phyloP scores from a whole-genome alignment of 2,329 filamentous ascomycete genomes.

The Phaeosphaeriaceae sp. region DNA sequence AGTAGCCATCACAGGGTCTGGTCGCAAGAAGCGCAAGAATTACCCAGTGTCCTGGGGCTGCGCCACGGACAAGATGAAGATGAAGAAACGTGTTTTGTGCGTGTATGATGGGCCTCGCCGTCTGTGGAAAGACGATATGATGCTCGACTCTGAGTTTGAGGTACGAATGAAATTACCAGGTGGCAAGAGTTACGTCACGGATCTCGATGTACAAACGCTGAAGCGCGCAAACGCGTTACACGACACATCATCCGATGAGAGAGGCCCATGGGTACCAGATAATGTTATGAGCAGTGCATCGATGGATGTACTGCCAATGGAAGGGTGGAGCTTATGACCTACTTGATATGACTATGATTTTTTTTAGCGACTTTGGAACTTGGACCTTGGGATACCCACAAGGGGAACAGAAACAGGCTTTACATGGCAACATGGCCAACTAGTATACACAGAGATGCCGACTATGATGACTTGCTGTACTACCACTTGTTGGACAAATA shows the following conservation, averaged over 20 bases:
- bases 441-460: conserved; percentile 2
- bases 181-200: conserved; percentile 83
- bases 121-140: conserved; percentile 98
- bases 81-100: conserved; percentile 95
- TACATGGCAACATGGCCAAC: not conserved
- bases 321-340: not conserved
- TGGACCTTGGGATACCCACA: not conserved
- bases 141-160: conserved; percentile 94
- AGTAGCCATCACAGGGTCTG: conserved; percentile 62
- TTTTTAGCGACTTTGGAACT: not conserved
- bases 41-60: conserved; percentile 96
- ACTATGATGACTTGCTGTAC: conserved; percentile 2
- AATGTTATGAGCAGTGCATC: conserved; percentile 56
- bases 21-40: conserved; percentile 89
- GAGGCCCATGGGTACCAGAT: conserved; percentile 81
- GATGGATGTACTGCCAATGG: not conserved
- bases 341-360: not conserved
- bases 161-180: conserved; percentile 76
- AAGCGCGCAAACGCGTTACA: conserved; percentile 86
- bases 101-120: conserved; percentile 88
- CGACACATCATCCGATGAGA: conserved; percentile 81
- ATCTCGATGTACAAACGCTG: conserved; percentile 89
- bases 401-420: not conserved
- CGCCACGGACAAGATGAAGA: conserved; percentile 90
- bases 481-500: not conserved